Conservation (phyloP, 2,329 filamentous ascomycete genomes). For the Ciborinia camelliae region DNA sequence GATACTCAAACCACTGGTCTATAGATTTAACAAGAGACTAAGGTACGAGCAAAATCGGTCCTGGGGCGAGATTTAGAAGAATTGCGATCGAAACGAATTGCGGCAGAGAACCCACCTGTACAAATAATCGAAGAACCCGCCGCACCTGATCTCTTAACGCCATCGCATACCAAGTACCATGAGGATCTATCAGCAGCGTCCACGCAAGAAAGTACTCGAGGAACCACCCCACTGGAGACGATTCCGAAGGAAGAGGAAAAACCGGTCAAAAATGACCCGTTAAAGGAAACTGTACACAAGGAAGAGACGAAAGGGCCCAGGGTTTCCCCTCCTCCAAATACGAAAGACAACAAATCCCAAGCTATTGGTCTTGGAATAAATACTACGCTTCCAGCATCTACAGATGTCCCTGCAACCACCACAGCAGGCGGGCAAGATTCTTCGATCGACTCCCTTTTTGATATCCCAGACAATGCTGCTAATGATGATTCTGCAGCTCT, state of each 20-base stretch:
- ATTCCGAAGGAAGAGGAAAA: conserved; percentile 1
- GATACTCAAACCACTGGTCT: neutral
- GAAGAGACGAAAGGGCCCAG: conserved; percentile 17
- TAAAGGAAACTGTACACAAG: conserved; percentile 21
- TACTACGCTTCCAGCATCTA: conserved; percentile 22
- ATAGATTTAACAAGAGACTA: conserved; percentile 16
- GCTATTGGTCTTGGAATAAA: conserved; percentile 31
- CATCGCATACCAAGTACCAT: neutral
- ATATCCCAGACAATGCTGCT: conserved; percentile 25
- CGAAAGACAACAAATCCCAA: conserved; percentile 22
- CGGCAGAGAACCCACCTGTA: conserved; percentile 31
- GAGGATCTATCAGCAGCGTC: conserved; percentile 18
- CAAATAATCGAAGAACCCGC: conserved; percentile 21
- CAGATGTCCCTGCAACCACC: conserved; percentile 20
- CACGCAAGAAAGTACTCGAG: conserved; percentile 26
- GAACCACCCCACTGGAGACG: neutral
- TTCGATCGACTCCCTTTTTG: conserved; percentile 35
- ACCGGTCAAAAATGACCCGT: conserved; percentile 18
- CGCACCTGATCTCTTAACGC: conserved; percentile 30
- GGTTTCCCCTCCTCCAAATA: conserved; percentile 28
- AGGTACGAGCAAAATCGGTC: conserved; percentile 54
- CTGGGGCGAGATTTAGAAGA: conserved; percentile 52
- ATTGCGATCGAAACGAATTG: conserved; percentile 32
- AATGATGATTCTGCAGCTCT: conserved; percentile 25
- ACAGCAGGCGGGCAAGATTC: conserved; percentile 29